These are phyloP conservation scores for Hypoxylon intermedium DNA, from an alignment of 495 filamentous ascomycete genomes.

Conservation along the genomic window DNA sequence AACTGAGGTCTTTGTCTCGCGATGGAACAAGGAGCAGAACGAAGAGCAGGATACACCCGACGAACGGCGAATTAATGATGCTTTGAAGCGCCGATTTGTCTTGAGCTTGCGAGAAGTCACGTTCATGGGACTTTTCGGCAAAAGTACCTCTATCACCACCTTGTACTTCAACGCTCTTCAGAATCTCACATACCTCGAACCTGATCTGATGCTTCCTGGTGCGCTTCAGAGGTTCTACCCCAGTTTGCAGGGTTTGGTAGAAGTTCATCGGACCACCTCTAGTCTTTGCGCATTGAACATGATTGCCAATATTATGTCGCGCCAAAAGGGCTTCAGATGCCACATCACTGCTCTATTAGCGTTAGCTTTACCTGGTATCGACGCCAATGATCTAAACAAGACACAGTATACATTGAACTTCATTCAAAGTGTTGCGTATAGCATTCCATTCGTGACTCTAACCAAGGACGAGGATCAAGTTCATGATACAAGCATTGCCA, in stretches of 20 bases:
- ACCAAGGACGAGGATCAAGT: constrained; percentile 72
- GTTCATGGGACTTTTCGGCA: constrained; percentile 98
- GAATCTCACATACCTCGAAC: constrained; percentile 87
- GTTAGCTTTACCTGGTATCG: constrained; percentile 90
- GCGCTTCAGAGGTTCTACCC: constrained; percentile 96
- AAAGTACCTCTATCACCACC: constrained; percentile 87
- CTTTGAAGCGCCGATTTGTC: constrained; percentile 88
- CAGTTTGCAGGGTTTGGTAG: constrained; percentile 92
- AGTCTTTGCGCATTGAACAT: constrained; percentile 89
- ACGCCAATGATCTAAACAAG: constrained; percentile 97
- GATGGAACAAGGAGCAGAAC: constrained; percentile 93
- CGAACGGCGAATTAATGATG: constrained; percentile 78
- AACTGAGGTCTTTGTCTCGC: constrained; percentile 95
- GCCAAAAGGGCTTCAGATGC: constrained; percentile 90
- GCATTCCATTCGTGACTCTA: constrained; percentile 87
- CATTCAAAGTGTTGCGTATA: constrained; percentile 93
- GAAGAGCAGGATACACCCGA: constrained; percentile 86
- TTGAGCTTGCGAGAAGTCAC: constrained; percentile 88
- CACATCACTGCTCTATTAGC: constrained; percentile 93
- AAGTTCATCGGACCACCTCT: constrained; percentile 95
- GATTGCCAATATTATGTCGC: constrained; percentile 85
- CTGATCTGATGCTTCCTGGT: constrained; percentile 89
- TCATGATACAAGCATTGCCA: constrained; percentile 78
- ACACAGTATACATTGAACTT: constrained; percentile 92
- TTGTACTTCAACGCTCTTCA: constrained; percentile 91